These are phyloP conservation scores for Epicoccum sorghinum DNA, from an alignment of 2,329 filamentous ascomycete genomes.

Conservation along the genomic window DNA sequence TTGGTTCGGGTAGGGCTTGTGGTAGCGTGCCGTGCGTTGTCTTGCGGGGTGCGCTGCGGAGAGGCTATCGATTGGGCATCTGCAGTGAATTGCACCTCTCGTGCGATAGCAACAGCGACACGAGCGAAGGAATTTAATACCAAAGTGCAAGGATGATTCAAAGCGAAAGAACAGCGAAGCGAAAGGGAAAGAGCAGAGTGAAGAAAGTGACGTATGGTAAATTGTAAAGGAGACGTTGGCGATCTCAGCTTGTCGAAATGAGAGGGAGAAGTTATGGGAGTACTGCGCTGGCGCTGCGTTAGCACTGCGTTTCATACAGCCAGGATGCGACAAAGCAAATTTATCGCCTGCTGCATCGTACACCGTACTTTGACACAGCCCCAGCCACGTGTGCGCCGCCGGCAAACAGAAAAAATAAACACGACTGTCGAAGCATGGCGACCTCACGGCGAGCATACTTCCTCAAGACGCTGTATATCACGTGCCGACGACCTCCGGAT, in stretches of 20 bases:
- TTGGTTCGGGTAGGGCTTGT: conserved; percentile 30
- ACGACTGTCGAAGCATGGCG: not conserved
- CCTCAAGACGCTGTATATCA: too few relatives aligned
- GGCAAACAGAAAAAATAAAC: conserved; percentile 7
- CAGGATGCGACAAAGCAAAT: conserved; percentile 29
- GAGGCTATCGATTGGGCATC: conserved; percentile 31
- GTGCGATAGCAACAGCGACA: not conserved
- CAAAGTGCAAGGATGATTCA: not conserved
- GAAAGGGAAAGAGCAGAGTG: not conserved
- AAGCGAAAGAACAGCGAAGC: not conserved
- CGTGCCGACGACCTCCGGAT: too few relatives aligned
- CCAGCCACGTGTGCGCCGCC: conserved; percentile 1
- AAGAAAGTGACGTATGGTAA: conserved; percentile 10
- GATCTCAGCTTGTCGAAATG: conserved; percentile 23
- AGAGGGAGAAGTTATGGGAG: conserved; percentile 16
- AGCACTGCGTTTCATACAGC: conserved; percentile 28
- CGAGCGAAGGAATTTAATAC: not conserved
- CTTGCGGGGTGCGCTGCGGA: conserved; percentile 28
- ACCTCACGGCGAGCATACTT: too few relatives aligned
- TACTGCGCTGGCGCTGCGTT: conserved; percentile 6
- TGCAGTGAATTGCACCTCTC: conserved; percentile 11
- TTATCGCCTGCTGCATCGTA: conserved; percentile 14
- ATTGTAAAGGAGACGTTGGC: conserved; percentile 9
- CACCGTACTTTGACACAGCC: conserved; percentile 16
- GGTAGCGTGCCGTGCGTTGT: conserved; percentile 27